Conservation (phyloP, 2,329 filamentous ascomycete species). For the Anthostomella pinea region DNA sequence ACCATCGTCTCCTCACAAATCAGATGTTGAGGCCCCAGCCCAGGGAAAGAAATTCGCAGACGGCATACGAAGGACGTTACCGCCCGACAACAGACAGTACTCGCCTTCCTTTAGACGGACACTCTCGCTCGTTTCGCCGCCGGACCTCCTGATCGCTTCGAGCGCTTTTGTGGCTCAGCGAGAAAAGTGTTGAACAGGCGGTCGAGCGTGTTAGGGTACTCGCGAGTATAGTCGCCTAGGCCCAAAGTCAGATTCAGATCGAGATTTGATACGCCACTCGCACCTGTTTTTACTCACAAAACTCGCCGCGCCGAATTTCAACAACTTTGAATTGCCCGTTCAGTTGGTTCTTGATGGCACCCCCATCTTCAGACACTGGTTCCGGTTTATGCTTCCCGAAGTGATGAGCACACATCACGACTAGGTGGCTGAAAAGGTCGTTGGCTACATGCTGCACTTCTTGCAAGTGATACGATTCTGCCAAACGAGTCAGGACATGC, state of each 20-base stretch:
- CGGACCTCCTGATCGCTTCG: constrained; percentile 16
- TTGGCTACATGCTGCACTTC: no score
- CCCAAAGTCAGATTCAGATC: no score
- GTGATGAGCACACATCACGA: constrained; percentile 30
- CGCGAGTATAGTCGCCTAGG: constrained; percentile 18
- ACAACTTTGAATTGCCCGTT: constrained; percentile 21
- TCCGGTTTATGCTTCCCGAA: constrained; percentile 28
- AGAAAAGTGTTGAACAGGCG: constrained; percentile 21
- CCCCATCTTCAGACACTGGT: constrained; percentile 15
- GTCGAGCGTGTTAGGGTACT: constrained; percentile 17
- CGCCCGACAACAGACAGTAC: no score
- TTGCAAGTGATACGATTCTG: no score
- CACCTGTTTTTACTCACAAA: constrained; percentile 21
- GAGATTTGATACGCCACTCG: no score
- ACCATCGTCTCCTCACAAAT: constrained; percentile 8
- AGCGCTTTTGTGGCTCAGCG: constrained; percentile 21
- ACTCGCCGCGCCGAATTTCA: constrained; percentile 19
- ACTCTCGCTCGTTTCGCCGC: constrained; percentile 22
- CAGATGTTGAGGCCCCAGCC: constrained; percentile 5
- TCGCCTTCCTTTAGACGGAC: constrained; percentile 14
- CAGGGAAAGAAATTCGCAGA: no score
- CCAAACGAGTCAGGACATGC: no score
- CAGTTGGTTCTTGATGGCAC: constrained; percentile 13
- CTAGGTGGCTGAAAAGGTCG: constrained; percentile 26
- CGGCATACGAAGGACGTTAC: no score